Base-by-base conservation (phyloP, 2,329 filamentous ascomycete genomes). In the Tolypocladium cylindrosporum region DNA sequence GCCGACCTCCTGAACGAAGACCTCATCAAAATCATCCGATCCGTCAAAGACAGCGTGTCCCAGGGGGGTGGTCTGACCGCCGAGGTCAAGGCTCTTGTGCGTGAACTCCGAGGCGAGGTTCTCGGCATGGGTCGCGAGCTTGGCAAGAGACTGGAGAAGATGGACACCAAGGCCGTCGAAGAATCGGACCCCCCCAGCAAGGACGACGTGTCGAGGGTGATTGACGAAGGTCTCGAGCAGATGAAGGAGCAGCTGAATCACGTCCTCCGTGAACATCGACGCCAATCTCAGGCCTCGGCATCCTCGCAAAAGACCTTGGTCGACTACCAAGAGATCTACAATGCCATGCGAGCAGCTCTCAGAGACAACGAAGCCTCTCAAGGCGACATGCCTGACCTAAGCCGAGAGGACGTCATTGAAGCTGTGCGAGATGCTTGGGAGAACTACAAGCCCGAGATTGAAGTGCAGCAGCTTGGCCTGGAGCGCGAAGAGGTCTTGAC, bases 61-160 rank as follows among this genome's bases (percentile, higher is more conserved):
- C 90, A 96, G 71, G 86, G 90, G 45, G 93, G 93, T 59, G 91
- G 92, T 6, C 81, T 97, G 55, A 96, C 91, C 1, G 91, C 91
- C 57, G 91, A 96, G 70, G 90, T 96, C 62, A 97, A 97, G 73
- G 87, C 90, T 4, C 80, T 96, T 10, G 89, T 97, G 10, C 87
- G 91, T 31, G 92, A 97, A 67, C 80, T 97, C 41, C 87, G 93
- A 27, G 92, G 91, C 3, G 93, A 97, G 69, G 91, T 97, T 10
- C 79, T 97, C 5, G 92, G 91, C 3, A 97, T 97, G 92, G 93
- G 93, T 4, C 83, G 93, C 58, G 91, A 97, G 63, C 84, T 97
- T 54, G 91, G 89, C 45, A 87, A 90, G 58, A 88, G 91, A 63
- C 80, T 97, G n/a, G 90, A 94, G 61, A 85, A 91, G 61, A 80